phyloP scores from a whole-genome alignment of 108 stramenopile genomes.

The Nitzschia sp. region DNA sequence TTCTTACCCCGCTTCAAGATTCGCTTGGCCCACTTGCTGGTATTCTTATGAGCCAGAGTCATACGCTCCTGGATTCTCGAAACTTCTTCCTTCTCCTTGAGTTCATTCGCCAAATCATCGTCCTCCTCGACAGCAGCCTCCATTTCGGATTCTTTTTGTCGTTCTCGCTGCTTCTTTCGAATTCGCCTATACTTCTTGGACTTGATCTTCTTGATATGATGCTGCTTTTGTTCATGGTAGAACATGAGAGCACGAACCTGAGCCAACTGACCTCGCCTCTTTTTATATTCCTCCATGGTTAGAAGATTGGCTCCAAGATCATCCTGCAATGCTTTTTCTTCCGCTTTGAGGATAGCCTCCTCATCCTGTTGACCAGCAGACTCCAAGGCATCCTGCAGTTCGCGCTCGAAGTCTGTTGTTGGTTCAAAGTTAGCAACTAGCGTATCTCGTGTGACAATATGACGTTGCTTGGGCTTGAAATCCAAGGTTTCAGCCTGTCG shows the following conservation, averaged over 20 bases:
- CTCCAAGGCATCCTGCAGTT: conserved; percentile 79
- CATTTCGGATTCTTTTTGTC: conserved; percentile 70
- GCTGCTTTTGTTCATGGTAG: conserved; percentile 97
- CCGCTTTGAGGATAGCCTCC: conserved; percentile 64
- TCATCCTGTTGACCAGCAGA: conserved; percentile 86
- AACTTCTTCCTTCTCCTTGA: conserved; percentile 89
- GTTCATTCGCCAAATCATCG: conserved; percentile 61
- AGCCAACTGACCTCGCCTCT: conserved; percentile 91
- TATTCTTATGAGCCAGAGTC: conserved; percentile 96
- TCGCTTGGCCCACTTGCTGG: conserved; percentile 95
- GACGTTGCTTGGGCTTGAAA: conserved; percentile 76
- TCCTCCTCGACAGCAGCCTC: conserved; percentile 68
- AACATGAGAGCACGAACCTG: conserved; percentile 96
- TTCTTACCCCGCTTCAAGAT: conserved; percentile 82
- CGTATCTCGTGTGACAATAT: conserved; percentile 50
- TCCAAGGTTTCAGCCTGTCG: conserved; percentile 92
- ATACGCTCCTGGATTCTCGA: conserved; percentile 95
- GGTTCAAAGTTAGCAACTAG: conserved; percentile 85
- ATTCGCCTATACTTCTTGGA: conserved; percentile 95
- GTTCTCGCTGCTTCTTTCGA: conserved; percentile 85
- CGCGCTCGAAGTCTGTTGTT: conserved; percentile 90
- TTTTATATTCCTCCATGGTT: conserved; percentile 87
- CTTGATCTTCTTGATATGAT: conserved; percentile 99
- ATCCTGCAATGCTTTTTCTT: conserved; percentile 57
- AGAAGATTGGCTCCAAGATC: conserved; percentile 84